These are phyloP conservation scores for Mallotus nudiflorus DNA, from an alignment of 345 rosid genomes.

Conservation along the genomic window DNA sequence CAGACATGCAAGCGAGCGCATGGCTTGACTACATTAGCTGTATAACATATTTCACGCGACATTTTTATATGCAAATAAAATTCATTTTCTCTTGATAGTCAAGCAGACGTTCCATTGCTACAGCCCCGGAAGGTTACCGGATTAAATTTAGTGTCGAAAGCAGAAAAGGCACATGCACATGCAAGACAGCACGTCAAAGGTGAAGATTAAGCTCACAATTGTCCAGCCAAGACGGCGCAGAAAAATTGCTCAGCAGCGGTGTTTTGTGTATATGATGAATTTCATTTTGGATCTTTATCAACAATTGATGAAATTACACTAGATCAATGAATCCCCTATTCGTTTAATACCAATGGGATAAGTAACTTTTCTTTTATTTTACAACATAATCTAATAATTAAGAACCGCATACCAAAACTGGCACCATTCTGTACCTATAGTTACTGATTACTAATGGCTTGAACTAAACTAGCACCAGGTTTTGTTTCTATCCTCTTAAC, in stretches of 20 bases:
- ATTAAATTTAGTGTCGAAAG: neutral
- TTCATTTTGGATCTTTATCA: neutral
- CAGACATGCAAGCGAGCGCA: too few species aligned
- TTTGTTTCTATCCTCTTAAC: constrained; percentile 24
- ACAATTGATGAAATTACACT: too few species aligned
- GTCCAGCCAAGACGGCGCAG: neutral
- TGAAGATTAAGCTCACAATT: neutral
- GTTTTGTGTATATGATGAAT: neutral
- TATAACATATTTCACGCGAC: neutral
- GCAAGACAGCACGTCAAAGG: neutral
- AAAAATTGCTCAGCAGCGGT: neutral
- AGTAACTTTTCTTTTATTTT: neutral
- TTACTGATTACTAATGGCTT: neutral
- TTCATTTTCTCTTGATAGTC: neutral
- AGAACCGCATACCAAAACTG: neutral
- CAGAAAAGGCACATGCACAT: neutral
- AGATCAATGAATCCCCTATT: neutral
- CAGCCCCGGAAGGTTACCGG: neutral
- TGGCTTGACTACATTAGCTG: neutral
- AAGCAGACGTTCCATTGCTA: too few species aligned
- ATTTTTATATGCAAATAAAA: neutral
- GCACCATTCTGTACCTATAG: neutral
- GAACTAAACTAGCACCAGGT: constrained; percentile 26
- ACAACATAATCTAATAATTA: neutral
- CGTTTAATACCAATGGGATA: neutral